Evolutionary conservation across 2,329 filamentous ascomycete genomes (phyloP).

Genomic region (Aspergillus ruber): DNA sequence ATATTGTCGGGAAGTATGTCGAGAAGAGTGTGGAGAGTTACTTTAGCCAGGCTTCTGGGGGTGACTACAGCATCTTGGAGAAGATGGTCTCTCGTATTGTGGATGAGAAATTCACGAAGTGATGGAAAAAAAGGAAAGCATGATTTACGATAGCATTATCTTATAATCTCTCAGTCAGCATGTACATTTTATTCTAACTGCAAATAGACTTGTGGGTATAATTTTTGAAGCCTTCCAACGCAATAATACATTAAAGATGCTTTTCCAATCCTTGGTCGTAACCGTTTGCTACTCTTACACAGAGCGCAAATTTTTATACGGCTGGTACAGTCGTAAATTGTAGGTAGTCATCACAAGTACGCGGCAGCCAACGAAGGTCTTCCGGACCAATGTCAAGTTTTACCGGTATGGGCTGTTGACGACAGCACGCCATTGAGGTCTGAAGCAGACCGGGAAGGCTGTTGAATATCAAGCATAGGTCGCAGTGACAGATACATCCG

Average conservation of each 20-base stretch:
- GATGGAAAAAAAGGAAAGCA: slow-evolving; percentile 6
- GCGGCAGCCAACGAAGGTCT: no score
- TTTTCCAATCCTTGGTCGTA: no score
- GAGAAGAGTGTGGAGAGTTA: slow-evolving; percentile 79
- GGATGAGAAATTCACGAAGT: slow-evolving; percentile 56
- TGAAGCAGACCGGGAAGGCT: no score
- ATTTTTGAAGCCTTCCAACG: neutral
- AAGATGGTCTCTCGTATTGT: slow-evolving; percentile 70
- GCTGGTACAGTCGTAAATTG: no score
- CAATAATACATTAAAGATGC: no score
- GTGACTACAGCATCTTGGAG: slow-evolving; percentile 52
- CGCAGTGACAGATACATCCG: slow-evolving; percentile 3
- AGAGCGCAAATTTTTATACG: no score
- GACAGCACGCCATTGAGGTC: no score
- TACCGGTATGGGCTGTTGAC: no score
- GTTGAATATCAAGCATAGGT: no score
- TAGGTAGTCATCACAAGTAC: no score
- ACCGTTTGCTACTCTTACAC: no score
- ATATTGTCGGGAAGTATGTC: slow-evolving; percentile 64
- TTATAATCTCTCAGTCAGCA: neutral
- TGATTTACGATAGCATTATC: neutral
- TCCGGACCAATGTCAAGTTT: no score
- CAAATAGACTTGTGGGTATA: slow-evolving; percentile 9
- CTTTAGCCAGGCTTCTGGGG: slow-evolving; percentile 45
- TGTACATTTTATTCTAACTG: neutral